These are phyloP conservation scores for Auricularia sp. DNA, from an alignment of 768 basidiomycete genomes.

Conservation along the genomic window DNA sequence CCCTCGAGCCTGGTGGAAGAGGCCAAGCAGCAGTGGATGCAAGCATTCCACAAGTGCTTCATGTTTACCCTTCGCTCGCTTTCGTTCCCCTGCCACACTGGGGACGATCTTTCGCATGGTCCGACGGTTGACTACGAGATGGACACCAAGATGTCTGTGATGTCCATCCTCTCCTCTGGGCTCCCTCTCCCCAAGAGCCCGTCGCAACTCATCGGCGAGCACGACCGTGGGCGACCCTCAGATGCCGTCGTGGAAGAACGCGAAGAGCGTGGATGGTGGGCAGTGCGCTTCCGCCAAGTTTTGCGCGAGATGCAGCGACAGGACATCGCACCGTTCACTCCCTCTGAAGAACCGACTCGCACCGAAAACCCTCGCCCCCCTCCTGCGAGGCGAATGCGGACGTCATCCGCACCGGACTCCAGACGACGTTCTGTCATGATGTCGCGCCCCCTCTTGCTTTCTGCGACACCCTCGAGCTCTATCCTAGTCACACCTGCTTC, in stretches of 20 bases:
- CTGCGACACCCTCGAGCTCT: neutral
- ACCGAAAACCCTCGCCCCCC: neutral
- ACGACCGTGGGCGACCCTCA: conserved; percentile 19
- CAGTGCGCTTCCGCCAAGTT: conserved; percentile 53
- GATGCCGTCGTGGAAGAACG: conserved; percentile 37
- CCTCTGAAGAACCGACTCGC: neutral
- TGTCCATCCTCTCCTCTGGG: conserved; percentile 34
- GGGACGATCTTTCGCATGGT: conserved; percentile 20
- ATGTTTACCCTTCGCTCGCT: conserved; percentile 37
- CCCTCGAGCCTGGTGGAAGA: conserved; percentile 20
- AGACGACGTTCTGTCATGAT: neutral
- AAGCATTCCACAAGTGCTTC: conserved; percentile 44
- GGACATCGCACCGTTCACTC: conserved; percentile 2
- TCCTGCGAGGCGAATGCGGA: neutral
- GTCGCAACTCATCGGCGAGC: conserved; percentile 43
- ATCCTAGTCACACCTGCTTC: neutral
- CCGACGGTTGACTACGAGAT: conserved; percentile 19
- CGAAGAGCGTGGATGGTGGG: conserved; percentile 71
- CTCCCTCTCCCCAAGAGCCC: conserved; percentile 65
- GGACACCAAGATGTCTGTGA: conserved; percentile 26
- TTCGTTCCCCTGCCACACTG: conserved; percentile 28
- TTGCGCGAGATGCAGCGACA: conserved; percentile 40
- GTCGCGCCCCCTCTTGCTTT: neutral
- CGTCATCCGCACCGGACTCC: neutral
- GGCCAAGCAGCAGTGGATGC: conserved; percentile 33